phyloP scores from a whole-genome alignment of 345 rosid species.

The Chamaenerion angustifolium region DNA sequence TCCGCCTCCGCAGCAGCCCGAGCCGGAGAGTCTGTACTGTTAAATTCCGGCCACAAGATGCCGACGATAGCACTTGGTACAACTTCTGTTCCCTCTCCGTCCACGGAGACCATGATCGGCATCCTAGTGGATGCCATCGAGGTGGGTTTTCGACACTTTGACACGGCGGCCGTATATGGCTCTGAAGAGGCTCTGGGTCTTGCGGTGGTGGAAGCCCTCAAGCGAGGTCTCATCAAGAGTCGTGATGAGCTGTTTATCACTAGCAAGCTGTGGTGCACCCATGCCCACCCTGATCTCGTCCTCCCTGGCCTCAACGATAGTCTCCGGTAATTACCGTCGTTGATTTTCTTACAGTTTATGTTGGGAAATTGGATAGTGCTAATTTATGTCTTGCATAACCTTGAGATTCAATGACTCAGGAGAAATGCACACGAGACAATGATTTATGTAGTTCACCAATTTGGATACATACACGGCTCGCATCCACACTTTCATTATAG shows the following conservation, averaged over 20 bases:
- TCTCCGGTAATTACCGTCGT: slow-evolving; percentile 7
- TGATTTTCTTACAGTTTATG: too few species aligned
- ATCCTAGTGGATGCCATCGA: slow-evolving; percentile 9
- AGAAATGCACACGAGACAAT: too few species aligned
- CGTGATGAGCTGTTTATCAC: slow-evolving; percentile 17
- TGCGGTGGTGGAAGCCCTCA: slow-evolving; percentile 11
- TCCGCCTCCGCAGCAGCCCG: too few species aligned
- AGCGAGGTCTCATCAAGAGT: slow-evolving; percentile 8
- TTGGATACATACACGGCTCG: too few species aligned
- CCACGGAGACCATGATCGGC: background rate
- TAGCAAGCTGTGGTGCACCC: slow-evolving; percentile 14
- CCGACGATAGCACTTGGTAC: slow-evolving; percentile 19
- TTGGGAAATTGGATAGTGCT: too few species aligned
- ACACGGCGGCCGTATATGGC: slow-evolving; percentile 2
- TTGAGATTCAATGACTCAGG: too few species aligned
- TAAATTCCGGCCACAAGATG: slow-evolving; percentile 4
- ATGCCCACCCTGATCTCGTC: slow-evolving; percentile 6
- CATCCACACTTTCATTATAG: too few species aligned
- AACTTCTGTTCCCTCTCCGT: slow-evolving; percentile 7
- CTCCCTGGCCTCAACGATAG: slow-evolving; percentile 8
- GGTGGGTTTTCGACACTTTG: slow-evolving; percentile 13
- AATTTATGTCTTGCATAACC: too few species aligned
- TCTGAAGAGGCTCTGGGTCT: slow-evolving; percentile 8
- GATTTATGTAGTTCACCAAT: too few species aligned
- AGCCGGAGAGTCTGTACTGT: background rate